Percentiles rank a stretch among this genome's conserved stretches.
Evolutionary conservation across 2,329 filamentous ascomycete genomes (phyloP).

Genomic region (Colletotrichum endophyticum): DNA sequence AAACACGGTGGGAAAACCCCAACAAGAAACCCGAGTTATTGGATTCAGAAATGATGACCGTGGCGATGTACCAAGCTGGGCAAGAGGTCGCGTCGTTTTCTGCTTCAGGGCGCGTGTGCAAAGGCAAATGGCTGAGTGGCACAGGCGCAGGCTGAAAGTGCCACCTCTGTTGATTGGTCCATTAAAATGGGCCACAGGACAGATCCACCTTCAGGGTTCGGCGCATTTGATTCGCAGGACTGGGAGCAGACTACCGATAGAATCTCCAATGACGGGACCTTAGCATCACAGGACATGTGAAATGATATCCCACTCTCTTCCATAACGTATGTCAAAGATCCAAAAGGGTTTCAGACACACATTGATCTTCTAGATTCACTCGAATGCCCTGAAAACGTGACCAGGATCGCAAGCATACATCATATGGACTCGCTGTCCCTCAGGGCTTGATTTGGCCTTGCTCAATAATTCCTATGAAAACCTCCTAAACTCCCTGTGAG

Average conservation of each 20-base stretch:
- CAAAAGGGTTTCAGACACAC: background rate
- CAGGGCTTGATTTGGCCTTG: background rate
- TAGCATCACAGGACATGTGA: background rate
- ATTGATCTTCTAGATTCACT: background rate
- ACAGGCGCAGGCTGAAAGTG: background rate
- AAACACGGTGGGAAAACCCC: background rate
- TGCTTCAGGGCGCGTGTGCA: background rate
- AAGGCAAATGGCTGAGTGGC: background rate
- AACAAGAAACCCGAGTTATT: background rate
- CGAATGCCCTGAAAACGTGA: background rate
- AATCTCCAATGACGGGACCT: too few species aligned
- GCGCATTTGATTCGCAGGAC: background rate
- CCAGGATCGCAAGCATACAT: background rate
- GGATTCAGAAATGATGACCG: background rate
- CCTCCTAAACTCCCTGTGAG: background rate
- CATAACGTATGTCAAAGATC: background rate
- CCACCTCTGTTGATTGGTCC: background rate
- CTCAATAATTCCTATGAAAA: background rate
- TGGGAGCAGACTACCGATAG: background rate
- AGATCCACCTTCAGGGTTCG: background rate
- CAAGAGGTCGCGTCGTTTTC: background rate
- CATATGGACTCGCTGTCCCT: background rate
- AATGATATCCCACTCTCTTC: background rate
- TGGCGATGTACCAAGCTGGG: slow-evolving; percentile 20
- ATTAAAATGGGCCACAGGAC: background rate